A percentile compares a stretch with the other conserved stretches of the same genome.
Conservation (phyloP, 805 yeast genomes). For the Cyberlindnera veronae region DNA sequence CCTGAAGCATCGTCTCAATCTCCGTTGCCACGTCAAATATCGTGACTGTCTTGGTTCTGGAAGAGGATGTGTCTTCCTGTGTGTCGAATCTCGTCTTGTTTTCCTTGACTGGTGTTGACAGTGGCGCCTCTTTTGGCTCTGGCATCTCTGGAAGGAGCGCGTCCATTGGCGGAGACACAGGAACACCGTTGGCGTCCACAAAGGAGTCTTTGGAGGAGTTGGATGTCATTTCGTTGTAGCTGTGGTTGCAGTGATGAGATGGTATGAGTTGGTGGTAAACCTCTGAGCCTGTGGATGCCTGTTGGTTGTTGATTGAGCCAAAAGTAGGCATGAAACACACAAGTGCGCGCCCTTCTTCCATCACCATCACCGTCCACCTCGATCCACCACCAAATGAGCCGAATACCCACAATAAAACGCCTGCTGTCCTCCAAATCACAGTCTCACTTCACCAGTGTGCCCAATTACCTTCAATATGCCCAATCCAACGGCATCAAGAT, state of each 20-base stretch:
- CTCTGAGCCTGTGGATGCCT: no score
- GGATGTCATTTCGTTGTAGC: constrained; percentile 1
- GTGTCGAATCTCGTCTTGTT: constrained; percentile 1
- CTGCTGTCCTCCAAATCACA: neutral
- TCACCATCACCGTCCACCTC: neutral
- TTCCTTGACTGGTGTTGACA: constrained; percentile 13
- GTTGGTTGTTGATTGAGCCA: no score
- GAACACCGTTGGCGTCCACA: constrained; percentile 7
- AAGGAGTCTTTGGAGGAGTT: constrained; percentile 12
- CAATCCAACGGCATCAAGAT: constrained; percentile 16
- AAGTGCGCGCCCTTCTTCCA: no score
- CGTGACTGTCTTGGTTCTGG: constrained; percentile 19
- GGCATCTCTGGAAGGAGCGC: neutral
- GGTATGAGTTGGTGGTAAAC: no score
- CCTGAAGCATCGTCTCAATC: constrained; percentile 25
- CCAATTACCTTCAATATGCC: constrained; percentile 18
- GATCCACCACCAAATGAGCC: neutral
- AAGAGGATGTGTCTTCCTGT: no score
- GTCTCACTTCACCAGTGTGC: neutral
- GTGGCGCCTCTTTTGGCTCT: constrained; percentile 10
- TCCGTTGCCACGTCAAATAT: constrained; percentile 33
- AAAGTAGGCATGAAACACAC: no score
- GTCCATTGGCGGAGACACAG: neutral
- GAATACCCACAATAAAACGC: neutral
- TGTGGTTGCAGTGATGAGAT: no score